These are phyloP conservation scores for Solanum lignicaule DNA, from an alignment of 257 asterid genomes.

Conservation along the genomic window DNA sequence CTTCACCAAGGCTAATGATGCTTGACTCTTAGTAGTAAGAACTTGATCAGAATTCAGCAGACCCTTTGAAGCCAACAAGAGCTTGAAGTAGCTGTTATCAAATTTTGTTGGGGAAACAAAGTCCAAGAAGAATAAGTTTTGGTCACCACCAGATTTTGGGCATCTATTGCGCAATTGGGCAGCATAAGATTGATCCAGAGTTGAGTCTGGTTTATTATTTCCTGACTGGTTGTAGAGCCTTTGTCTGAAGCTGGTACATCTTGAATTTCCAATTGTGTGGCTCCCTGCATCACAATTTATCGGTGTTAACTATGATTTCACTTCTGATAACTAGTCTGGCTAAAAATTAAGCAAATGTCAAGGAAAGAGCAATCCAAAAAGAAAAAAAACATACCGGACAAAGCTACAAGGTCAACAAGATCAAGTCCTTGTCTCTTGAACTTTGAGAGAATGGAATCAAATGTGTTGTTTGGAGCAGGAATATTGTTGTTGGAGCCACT, in stretches of 20 bases:
- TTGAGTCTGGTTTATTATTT: conserved; percentile 45
- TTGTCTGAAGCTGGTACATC: conserved; percentile 76
- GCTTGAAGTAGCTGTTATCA: conserved; percentile 77
- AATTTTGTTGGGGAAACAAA: conserved; percentile 46
- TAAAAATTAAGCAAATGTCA: not conserved
- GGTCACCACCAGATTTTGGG: conserved; percentile 88
- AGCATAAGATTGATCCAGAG: conserved; percentile 51
- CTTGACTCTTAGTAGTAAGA: conserved; percentile 58
- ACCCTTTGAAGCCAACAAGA: conserved; percentile 59
- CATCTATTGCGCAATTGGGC: conserved; percentile 50
- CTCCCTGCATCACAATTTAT: conserved; percentile 41
- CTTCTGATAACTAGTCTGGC: not conserved
- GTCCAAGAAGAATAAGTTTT: conserved; percentile 64
- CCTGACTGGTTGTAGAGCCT: conserved; percentile 84
- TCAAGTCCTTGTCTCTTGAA: conserved; percentile 64
- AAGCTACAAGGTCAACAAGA: conserved; percentile 77
- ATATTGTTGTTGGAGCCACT: conserved; percentile 84
- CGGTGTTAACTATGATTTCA: not conserved
- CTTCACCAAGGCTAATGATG: conserved; percentile 56
- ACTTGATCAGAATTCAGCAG: conserved; percentile 69
- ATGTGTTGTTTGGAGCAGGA: conserved; percentile 92
- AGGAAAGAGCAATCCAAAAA: not conserved
- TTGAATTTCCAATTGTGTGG: conserved; percentile 79
- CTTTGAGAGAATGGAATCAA: conserved; percentile 72
- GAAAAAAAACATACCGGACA: no score